A percentile compares a stretch with the other conserved stretches of the same genome.
Evolutionary conservation across 768 basidiomycete genomes (phyloP).

Genomic region (Leccinum variicolor): DNA sequence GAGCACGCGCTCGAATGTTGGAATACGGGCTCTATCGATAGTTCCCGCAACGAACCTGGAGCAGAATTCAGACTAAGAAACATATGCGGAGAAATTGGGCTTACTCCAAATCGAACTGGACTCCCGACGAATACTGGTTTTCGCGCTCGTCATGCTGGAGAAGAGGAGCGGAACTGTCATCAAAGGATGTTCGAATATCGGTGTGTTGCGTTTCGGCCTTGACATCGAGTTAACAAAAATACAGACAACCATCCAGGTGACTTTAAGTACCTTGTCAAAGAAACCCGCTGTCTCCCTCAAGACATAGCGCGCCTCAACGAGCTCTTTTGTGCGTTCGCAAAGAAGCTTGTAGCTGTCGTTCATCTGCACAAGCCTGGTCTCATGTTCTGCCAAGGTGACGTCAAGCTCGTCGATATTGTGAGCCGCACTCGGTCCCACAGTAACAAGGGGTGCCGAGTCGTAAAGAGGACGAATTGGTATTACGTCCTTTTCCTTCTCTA

Average conservation of each 20-base stretch:
- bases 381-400: slow-evolving; percentile 81
- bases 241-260: slow-evolving; percentile 1
- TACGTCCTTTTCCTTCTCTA: slow-evolving; percentile 79
- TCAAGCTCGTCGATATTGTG: slow-evolving; percentile 94
- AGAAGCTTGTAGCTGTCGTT: slow-evolving; percentile 89
- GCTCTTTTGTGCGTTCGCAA: slow-evolving; percentile 79
- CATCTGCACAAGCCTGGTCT: slow-evolving; percentile 82
- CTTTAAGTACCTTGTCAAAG: slow-evolving; percentile 69
- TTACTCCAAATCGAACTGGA: slow-evolving; percentile 88
- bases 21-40: slow-evolving; percentile 86
- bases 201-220: slow-evolving; percentile 77
- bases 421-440: slow-evolving; percentile 88
- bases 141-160: slow-evolving; percentile 90
- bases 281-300: slow-evolving; percentile 94
- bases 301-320: slow-evolving; percentile 93
- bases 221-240: slow-evolving; percentile 6
- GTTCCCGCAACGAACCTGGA: slow-evolving; percentile 91
- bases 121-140: slow-evolving; percentile 48
- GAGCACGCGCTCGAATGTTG: slow-evolving; percentile 94
- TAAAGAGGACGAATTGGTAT: slow-evolving; percentile 81
- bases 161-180: slow-evolving; percentile 87
- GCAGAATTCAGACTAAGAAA: background rate
- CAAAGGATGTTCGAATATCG: slow-evolving; percentile 85
- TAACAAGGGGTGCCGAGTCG: slow-evolving; percentile 83
- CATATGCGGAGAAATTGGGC: slow-evolving; percentile 20